phyloP scores from a whole-genome alignment of 805 yeast genomes.

The Torulaspora microellipsoides region DNA sequence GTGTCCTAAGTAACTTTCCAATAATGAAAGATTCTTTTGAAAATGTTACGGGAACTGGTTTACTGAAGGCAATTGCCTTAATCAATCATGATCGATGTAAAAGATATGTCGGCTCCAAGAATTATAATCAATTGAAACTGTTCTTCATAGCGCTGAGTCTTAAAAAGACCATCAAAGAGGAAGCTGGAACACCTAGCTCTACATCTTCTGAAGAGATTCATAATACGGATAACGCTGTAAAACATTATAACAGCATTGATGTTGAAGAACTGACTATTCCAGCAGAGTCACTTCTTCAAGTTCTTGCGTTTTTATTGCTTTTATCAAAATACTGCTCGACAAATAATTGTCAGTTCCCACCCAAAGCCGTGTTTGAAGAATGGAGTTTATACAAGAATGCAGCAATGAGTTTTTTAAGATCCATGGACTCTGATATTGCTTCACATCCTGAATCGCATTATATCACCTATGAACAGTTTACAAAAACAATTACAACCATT shows the following conservation, averaged over 20 bases:
- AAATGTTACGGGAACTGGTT: constrained; percentile 37
- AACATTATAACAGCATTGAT: constrained; percentile 43
- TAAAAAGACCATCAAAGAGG: constrained; percentile 17
- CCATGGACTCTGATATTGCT: constrained; percentile 42
- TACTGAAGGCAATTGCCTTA: constrained; percentile 42
- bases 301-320: constrained; percentile 48
- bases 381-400: constrained; percentile 43
- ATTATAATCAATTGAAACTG: constrained; percentile 41
- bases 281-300: constrained; percentile 39
- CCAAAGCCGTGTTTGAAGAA: constrained; percentile 22
- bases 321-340: constrained; percentile 38
- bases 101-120: constrained; percentile 33
- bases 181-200: constrained; percentile 12
- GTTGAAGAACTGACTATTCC: constrained; percentile 36
- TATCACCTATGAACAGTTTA: constrained; percentile 36
- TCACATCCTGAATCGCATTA: constrained; percentile 17
- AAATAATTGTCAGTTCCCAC: constrained; percentile 32
- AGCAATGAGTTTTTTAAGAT: constrained; percentile 45
- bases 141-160: constrained; percentile 45
- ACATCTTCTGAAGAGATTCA: constrained; percentile 14
- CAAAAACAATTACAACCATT: constrained; percentile 28
- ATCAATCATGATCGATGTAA: constrained; percentile 42
- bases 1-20: constrained; percentile 48
- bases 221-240: constrained; percentile 25
- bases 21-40: constrained; percentile 37